phyloP scores from a whole-genome alignment of 2,329 filamentous ascomycete genomes.

The Xylariaceae sp. region DNA sequence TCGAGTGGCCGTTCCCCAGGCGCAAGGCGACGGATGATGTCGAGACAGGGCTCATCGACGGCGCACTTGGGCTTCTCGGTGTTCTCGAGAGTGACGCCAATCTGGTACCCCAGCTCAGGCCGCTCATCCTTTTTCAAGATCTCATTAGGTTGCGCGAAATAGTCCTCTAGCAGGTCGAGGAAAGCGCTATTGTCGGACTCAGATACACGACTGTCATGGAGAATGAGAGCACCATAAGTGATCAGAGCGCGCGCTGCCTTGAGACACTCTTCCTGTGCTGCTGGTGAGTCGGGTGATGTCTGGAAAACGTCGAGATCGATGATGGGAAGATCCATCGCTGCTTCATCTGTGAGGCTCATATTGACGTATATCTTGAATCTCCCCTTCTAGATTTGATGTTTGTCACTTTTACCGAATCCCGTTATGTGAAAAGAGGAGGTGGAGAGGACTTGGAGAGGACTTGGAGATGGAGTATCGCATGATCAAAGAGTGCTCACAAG shows the following conservation, averaged over 20 bases:
- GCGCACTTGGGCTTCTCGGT: constrained; percentile 60
- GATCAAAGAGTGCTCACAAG: too few relatives aligned
- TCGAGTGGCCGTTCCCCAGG: constrained; percentile 53
- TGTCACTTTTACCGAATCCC: too few relatives aligned
- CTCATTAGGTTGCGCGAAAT: constrained; percentile 52
- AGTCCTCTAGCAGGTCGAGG: constrained; percentile 58
- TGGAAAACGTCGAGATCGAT: constrained; percentile 56
- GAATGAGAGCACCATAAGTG: constrained; percentile 53
- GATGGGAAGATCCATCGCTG: constrained; percentile 52
- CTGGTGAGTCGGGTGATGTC: constrained; percentile 37
- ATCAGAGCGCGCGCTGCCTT: constrained; percentile 53
- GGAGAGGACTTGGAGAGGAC: too few relatives aligned
- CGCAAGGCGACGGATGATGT: constrained; percentile 49
- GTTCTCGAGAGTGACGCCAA: constrained; percentile 57
- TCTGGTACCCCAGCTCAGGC: constrained; percentile 54
- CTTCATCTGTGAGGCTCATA: constrained; percentile 20
- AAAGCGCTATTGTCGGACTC: constrained; percentile 51
- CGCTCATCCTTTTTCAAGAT: constrained; percentile 47
- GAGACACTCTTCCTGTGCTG: constrained; percentile 45
- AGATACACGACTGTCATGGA: constrained; percentile 55
- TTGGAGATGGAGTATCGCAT: too few relatives aligned
- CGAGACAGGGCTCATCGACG: constrained; percentile 54
- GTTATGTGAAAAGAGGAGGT: too few relatives aligned
- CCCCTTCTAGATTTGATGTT: neutral
- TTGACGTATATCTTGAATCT: neutral